phyloP scores from a whole-genome alignment of 352 stramenopile species.

The Pythium dissotocum region DNA sequence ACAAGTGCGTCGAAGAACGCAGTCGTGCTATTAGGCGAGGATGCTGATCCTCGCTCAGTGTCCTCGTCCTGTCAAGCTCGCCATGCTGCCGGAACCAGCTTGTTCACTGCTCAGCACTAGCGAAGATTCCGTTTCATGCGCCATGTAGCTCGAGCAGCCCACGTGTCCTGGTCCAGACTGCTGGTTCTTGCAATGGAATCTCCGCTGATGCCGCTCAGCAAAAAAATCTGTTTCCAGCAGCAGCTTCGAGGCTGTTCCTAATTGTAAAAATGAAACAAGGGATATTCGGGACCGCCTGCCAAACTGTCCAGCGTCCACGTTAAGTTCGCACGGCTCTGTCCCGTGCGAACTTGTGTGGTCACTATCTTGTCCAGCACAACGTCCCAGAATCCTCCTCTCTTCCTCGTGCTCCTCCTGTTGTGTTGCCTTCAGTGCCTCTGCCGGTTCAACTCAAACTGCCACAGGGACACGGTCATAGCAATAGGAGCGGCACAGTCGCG shows the following conservation, averaged over 20 bases:
- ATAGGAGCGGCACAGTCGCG: neutral
- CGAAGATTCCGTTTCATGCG: neutral
- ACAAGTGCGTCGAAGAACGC: no score
- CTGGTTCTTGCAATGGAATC: neutral
- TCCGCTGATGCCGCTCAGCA: neutral
- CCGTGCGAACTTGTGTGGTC: slow-evolving; percentile 22
- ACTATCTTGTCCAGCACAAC: neutral
- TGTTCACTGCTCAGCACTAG: neutral
- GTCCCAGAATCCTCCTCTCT: neutral
- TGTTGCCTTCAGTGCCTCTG: neutral
- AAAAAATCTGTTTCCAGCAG: neutral
- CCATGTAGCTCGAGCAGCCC: neutral
- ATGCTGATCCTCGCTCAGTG: no score
- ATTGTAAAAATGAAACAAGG: neutral
- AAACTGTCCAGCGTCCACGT: slow-evolving; percentile 23
- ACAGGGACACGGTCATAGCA: neutral
- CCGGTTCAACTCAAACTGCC: neutral
- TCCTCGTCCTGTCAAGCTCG: no score
- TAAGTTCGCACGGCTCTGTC: slow-evolving; percentile 29
- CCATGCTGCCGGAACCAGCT: no score
- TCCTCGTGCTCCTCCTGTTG: neutral
- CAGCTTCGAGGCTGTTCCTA: neutral
- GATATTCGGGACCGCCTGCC: slow-evolving; percentile 18
- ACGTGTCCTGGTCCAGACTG: no score
- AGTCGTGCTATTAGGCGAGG: no score